Conservation (phyloP, 1,139 yeast species). For the Blastobotrys illinoisensis region DNA sequence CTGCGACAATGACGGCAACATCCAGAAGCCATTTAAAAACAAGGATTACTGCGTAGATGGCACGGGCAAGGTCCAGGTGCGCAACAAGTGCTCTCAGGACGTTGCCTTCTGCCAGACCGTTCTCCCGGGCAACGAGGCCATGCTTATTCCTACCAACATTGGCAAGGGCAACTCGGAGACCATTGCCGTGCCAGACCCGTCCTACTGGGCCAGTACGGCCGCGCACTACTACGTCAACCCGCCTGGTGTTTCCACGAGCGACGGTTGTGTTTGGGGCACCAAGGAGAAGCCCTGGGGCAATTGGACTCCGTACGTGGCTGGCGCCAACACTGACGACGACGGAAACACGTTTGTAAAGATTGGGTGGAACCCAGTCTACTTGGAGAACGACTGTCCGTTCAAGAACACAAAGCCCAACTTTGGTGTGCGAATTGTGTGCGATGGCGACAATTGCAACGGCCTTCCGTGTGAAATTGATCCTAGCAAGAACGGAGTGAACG, state of each 20-base stretch:
- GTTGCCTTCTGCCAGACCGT: slow-evolving; percentile 92
- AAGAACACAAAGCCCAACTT: slow-evolving; percentile 51
- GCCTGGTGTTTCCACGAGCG: slow-evolving; percentile 72
- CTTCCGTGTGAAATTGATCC: slow-evolving; percentile 77
- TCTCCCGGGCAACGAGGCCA: slow-evolving; percentile 87
- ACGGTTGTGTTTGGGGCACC: slow-evolving; percentile 85
- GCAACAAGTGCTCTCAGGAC: slow-evolving; percentile 42
- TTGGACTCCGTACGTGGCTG: slow-evolving; percentile 93
- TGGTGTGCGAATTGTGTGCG: slow-evolving; percentile 72
- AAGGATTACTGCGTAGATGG: slow-evolving; percentile 67
- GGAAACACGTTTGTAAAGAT: slow-evolving; percentile 75
- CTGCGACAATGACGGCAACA: slow-evolving; percentile 65
- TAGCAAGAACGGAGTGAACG: slow-evolving; percentile 50
- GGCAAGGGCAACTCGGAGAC: slow-evolving; percentile 41
- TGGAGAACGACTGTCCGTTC: slow-evolving; percentile 44
- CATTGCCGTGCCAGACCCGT: slow-evolving; percentile 80
- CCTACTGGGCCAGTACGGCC: slow-evolving; percentile 56
- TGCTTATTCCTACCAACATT: slow-evolving; percentile 79
- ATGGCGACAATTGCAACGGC: slow-evolving; percentile 65
- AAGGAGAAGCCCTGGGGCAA: slow-evolving; percentile 65
- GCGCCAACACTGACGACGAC: slow-evolving; percentile 66
- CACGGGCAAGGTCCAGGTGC: slow-evolving; percentile 60
- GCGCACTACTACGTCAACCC: slow-evolving; percentile 84
- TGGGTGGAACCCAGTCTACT: slow-evolving; percentile 86
- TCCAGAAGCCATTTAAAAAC: slow-evolving; percentile 56